Conservation (phyloP, 192 early-diverging fungal genomes). For the Paraglomus brasilianum region DNA sequence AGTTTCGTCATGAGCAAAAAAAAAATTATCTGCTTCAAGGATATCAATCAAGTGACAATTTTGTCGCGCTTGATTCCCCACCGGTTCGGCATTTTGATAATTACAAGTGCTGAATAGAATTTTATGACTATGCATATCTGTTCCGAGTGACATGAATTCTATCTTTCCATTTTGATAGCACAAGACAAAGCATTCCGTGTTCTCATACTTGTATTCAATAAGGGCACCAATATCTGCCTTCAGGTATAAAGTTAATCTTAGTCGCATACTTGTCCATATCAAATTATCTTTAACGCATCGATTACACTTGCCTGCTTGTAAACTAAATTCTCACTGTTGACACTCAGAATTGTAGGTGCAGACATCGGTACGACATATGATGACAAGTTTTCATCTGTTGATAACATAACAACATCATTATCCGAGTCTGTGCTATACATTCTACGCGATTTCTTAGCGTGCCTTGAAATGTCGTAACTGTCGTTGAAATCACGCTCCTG, state of each 20-base stretch:
- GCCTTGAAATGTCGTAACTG: background rate
- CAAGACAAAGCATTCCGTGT: background rate
- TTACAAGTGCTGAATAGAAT: slow-evolving; percentile 1
- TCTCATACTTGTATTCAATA: background rate
- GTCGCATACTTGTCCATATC: background rate
- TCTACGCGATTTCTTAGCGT: too few species aligned
- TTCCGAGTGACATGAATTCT: slow-evolving; percentile 8
- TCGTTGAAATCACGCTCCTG: background rate
- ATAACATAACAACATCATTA: too few species aligned
- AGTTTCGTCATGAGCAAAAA: background rate
- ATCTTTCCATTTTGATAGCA: slow-evolving; percentile 21
- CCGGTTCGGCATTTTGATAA: background rate
- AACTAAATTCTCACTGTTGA: too few species aligned
- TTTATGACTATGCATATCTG: background rate
- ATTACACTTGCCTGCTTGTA: too few species aligned
- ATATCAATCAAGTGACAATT: slow-evolving; percentile 29
- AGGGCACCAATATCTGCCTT: background rate
- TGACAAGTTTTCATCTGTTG: too few species aligned
- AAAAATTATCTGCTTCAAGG: background rate
- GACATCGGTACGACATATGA: too few species aligned
- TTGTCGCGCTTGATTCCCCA: background rate
- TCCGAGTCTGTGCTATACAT: too few species aligned
- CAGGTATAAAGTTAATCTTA: background rate
- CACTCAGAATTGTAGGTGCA: too few species aligned
- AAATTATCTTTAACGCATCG: too few species aligned